A percentile compares a stretch with the other conserved stretches of the same genome.
phyloP scores from a whole-genome alignment of 305 asterid species.

The Withania somnifera region DNA sequence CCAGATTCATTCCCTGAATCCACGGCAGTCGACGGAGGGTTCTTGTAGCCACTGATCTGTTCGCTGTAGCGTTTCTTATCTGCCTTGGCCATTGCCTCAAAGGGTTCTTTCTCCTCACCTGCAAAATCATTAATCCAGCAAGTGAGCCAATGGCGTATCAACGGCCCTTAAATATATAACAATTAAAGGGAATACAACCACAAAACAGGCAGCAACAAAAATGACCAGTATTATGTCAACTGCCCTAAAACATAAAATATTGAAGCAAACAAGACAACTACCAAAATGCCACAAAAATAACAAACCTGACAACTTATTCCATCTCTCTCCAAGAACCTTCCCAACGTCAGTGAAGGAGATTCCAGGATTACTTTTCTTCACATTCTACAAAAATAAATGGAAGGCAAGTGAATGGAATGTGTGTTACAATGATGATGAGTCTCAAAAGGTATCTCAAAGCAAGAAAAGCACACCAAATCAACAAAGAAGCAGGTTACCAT shows the following conservation, averaged over 20 bases:
- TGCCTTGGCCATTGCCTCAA: constrained; percentile 71
- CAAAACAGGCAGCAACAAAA: neutral
- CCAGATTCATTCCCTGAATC: constrained; percentile 57
- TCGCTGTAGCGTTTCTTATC: constrained; percentile 74
- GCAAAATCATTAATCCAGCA: constrained; percentile 14
- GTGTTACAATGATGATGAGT: neutral
- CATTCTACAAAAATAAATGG: constrained; percentile 32
- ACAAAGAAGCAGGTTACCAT: neutral
- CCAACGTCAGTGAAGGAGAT: constrained; percentile 57
- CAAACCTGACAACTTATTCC: constrained; percentile 84
- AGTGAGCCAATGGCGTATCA: neutral
- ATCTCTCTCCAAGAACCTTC: constrained; percentile 76
- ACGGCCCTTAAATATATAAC: neutral
- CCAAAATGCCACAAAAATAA: neutral
- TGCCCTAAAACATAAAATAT: neutral
- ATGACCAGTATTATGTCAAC: neutral
- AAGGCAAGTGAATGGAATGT: neutral
- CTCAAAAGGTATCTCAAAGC: neutral
- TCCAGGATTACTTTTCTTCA: constrained; percentile 74
- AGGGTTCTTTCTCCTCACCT: constrained; percentile 88
- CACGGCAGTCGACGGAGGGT: constrained; percentile 32
- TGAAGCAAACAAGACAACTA: neutral
- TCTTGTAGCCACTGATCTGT: constrained; percentile 58
- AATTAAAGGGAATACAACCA: neutral
- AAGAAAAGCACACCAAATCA: neutral